Evolutionary conservation across 2,329 filamentous ascomycete species (phyloP), one percentile per base, ranked within the genome.

Genomic region (Microsporum audouinii): DNA sequence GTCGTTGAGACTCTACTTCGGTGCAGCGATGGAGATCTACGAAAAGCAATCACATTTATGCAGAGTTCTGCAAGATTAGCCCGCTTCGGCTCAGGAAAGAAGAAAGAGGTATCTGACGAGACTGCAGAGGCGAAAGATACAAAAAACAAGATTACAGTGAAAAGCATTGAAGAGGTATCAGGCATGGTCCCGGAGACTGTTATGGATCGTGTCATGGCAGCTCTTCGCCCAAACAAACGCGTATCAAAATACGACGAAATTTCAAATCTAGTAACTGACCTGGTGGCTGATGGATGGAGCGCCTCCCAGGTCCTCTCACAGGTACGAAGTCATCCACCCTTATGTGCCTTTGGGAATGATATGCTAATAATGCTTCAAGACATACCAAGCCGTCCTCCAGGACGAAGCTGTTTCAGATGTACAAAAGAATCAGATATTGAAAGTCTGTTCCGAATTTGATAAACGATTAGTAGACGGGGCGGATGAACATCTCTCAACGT

Each of bases 231-330:
- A 65, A 82, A 82, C 29, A 80, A 80, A 41, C 81, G 82, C 0
- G 8, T 36, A 14, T 79, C 82, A 12, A 80, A 84, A 0, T 99
- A 95, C 70, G 81, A 85, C 63, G 80, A 82, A 10, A 83, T 99
- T 14, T 85, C 90, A 0, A 85, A 84, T 65, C 86, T 89, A 4
- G 88, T 97, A 3, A 89, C 91, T 68, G 88, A 96, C 65, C 85
- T 99, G 79, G 86, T 97, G 55, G 92, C 92, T 0, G 94, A 97
- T 76, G 94, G 94, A 6, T 99, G 94, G 92, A 96, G 91, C 72
- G 94, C 92, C 29, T 85, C 86, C 5, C 94, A 97, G 75, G 84
- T 96, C 31, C 81, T 97, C 41, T 78, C 82, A 17, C 91, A 96
- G 80, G 87, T 88, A 76, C 74, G 77, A 69, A 23, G 33, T 36